A percentile compares a stretch with the other conserved stretches of the same genome.
phyloP scores from a whole-genome alignment of 1,139 yeast genomes.

The Eremothecium sinecaudum region DNA sequence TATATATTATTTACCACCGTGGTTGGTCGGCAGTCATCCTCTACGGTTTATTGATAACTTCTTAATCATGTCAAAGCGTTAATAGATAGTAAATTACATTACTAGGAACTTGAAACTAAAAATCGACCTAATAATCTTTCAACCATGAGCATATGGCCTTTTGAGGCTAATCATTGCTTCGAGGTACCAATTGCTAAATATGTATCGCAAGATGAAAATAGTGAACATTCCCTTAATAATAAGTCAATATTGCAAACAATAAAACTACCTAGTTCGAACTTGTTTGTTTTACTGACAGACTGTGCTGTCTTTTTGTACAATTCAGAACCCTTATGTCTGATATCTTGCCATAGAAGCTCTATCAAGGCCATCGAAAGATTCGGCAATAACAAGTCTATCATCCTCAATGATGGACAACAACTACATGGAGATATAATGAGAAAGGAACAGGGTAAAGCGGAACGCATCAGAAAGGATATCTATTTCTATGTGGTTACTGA shows the following conservation, averaged over 20 bases:
- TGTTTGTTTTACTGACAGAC: constrained; percentile 22
- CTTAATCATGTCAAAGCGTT: no score
- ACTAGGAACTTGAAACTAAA: no score
- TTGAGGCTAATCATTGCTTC: constrained; percentile 9
- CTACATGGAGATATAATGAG: constrained; percentile 18
- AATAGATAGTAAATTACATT: no score
- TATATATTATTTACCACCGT: no score
- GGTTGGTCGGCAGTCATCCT: no score
- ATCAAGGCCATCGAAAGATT: constrained; percentile 32
- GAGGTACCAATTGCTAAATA: constrained; percentile 6
- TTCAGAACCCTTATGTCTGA: constrained; percentile 33
- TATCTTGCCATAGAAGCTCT: constrained; percentile 36
- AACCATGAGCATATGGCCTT: constrained; percentile 8
- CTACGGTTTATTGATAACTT: no score
- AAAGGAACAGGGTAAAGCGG: constrained; percentile 11
- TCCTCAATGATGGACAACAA: constrained; percentile 15
- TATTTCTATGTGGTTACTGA: constrained; percentile 25
- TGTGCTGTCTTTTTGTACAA: constrained; percentile 27
- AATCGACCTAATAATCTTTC: no score
- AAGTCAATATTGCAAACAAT: constrained; percentile 17
- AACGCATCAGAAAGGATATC: constrained; percentile 18
- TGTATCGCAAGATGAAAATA: neutral
- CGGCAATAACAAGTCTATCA: constrained; percentile 32
- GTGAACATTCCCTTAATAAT: constrained; percentile 7
- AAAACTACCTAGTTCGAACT: constrained; percentile 20